phyloP scores from a whole-genome alignment of 768 basidiomycete genomes.

The Guyanaporus albipodus region DNA sequence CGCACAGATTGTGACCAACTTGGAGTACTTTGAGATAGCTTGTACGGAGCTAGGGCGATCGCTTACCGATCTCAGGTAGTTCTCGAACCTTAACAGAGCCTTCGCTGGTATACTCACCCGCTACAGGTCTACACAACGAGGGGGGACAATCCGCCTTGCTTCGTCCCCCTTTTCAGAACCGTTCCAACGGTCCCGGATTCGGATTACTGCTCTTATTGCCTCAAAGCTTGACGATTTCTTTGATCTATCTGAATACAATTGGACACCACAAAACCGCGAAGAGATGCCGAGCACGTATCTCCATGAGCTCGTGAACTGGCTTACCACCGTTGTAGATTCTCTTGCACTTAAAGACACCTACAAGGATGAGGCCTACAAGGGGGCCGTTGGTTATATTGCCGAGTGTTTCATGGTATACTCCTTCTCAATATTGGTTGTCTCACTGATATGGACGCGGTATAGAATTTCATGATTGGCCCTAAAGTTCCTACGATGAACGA shows the following conservation, averaged over 20 bases:
- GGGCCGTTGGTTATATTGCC: slow-evolving; percentile 84
- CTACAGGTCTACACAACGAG: slow-evolving; percentile 75
- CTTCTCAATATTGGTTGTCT: background rate
- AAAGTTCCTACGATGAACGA: slow-evolving; percentile 82
- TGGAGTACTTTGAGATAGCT: slow-evolving; percentile 87
- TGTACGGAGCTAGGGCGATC: slow-evolving; percentile 83
- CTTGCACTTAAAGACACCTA: slow-evolving; percentile 77
- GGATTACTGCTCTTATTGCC: slow-evolving; percentile 78
- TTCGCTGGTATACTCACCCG: slow-evolving; percentile 4
- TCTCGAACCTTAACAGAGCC: background rate
- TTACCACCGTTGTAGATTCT: slow-evolving; percentile 93
- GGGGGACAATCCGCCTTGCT: slow-evolving; percentile 74
- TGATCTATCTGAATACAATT: slow-evolving; percentile 92
- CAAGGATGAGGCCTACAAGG: slow-evolving; percentile 87
- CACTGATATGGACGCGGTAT: slow-evolving; percentile 6
- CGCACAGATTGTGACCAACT: slow-evolving; percentile 87
- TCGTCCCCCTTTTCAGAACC: slow-evolving; percentile 64
- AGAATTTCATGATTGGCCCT: slow-evolving; percentile 78
- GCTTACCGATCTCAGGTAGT: slow-evolving; percentile 76
- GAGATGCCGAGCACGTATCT: slow-evolving; percentile 89
- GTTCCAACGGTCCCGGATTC: slow-evolving; percentile 61
- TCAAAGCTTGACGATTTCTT: slow-evolving; percentile 96
- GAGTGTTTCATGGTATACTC: slow-evolving; percentile 84
- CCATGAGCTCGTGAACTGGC: slow-evolving; percentile 93
- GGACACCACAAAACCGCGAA: slow-evolving; percentile 72